phyloP scores from a whole-genome alignment of 2,329 filamentous ascomycete species.

The Grosmannia clavigera region DNA sequence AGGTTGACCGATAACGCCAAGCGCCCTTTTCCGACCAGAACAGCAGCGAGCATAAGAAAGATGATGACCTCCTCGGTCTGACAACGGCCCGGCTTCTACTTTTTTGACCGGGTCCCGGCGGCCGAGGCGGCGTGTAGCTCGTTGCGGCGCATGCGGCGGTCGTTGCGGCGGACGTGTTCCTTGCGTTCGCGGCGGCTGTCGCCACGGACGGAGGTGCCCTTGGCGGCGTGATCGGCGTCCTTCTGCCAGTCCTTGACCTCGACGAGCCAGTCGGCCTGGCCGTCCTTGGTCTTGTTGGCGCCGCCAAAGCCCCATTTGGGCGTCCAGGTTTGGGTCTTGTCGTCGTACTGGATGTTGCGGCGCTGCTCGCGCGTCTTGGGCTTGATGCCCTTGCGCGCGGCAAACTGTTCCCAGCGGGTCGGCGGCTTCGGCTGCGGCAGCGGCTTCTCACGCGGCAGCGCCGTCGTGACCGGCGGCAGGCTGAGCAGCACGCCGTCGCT shows the following conservation, averaged over 20 bases:
- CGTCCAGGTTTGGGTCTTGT: constrained; percentile 76
- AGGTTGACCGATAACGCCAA: not conserved
- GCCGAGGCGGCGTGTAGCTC: constrained; percentile 28
- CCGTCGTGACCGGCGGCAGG: constrained; percentile 58
- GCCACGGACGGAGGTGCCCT: constrained; percentile 47
- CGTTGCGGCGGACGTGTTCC: constrained; percentile 60
- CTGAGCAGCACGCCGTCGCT: constrained; percentile 61
- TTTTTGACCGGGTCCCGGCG: not conserved
- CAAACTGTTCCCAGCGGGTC: constrained; percentile 95
- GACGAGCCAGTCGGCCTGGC: constrained; percentile 76
- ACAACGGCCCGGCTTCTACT: not conserved
- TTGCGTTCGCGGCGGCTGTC: constrained; percentile 52
- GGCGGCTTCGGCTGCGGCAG: constrained; percentile 68
- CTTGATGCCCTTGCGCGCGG: constrained; percentile 92
- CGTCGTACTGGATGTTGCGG: constrained; percentile 68
- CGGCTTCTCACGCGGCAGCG: constrained; percentile 82
- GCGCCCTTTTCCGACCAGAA: not conserved
- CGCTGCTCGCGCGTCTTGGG: constrained; percentile 70
- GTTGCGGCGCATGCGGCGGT: constrained; percentile 58
- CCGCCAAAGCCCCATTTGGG: constrained; percentile 93
- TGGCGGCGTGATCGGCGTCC: constrained; percentile 45
- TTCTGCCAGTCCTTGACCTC: constrained; percentile 69
- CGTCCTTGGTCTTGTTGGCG: constrained; percentile 75
- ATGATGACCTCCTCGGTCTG: not conserved
- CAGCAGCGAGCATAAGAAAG: not conserved